Evolutionary conservation across 2,329 filamentous ascomycete species (phyloP).

Genomic region (Sporothrix curviconia): DNA sequence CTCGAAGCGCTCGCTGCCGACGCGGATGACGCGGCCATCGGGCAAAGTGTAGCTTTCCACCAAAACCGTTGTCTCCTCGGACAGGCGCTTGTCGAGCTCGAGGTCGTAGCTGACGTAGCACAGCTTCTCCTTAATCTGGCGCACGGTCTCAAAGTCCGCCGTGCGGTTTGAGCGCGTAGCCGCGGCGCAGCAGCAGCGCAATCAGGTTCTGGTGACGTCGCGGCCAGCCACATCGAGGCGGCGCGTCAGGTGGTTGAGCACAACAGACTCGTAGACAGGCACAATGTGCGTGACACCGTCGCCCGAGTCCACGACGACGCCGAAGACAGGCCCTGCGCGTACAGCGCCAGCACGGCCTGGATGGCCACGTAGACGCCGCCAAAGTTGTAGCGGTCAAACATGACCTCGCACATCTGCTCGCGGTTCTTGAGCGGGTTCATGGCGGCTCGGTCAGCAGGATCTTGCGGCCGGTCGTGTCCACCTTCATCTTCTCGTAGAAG

Average conservation of each 20-base stretch:
- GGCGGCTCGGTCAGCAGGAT: constrained; percentile 67
- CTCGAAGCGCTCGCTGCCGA: constrained; percentile 95
- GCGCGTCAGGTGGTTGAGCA: constrained; percentile 92
- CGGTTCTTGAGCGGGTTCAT: constrained; percentile 97
- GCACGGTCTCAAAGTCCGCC: constrained; percentile 96
- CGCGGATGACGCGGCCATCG: constrained; percentile 90
- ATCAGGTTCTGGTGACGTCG: constrained; percentile 98
- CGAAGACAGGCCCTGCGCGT: constrained; percentile 87
- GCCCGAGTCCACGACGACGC: constrained; percentile 97
- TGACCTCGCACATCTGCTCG: constrained; percentile 97
- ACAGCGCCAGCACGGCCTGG: constrained; percentile 90
- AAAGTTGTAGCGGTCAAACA: constrained; percentile 97
- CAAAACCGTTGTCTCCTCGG: constrained; percentile 93
- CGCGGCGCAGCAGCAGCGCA: constrained; percentile 82
- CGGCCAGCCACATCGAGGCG: constrained; percentile 91
- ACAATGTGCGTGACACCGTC: constrained; percentile 99
- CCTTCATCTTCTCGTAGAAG: constrained; percentile 92
- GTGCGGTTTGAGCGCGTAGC: constrained; percentile 97
- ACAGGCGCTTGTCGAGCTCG: constrained; percentile 89
- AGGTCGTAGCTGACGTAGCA: constrained; percentile 99
- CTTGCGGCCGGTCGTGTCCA: constrained; percentile 87
- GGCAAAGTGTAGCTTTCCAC: constrained; percentile 97
- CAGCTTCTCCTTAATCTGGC: constrained; percentile 99
- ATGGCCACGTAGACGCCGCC: constrained; percentile 97
- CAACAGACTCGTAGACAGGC: constrained; percentile 95